Conservation (phyloP, 371 early-diverging fungal species). For the Phascolomyces articulosus region DNA sequence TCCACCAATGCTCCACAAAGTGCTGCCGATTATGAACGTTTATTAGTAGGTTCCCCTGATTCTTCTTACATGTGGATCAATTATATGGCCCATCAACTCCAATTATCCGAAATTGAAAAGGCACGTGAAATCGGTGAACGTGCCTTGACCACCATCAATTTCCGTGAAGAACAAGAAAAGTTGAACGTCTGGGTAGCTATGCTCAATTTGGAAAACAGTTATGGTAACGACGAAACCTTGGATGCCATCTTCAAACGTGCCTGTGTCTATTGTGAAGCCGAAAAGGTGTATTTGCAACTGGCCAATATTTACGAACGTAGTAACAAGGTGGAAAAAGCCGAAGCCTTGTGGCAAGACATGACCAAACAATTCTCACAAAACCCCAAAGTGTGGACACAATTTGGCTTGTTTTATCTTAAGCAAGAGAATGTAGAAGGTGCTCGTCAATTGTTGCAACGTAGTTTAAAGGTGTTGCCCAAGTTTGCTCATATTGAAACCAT, state of each 20-base stretch:
- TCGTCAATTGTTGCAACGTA: slow-evolving; percentile 77
- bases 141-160: slow-evolving; percentile 91
- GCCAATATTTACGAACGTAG: slow-evolving; percentile 88
- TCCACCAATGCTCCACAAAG: slow-evolving; percentile 60
- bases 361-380: slow-evolving; percentile 85
- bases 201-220: slow-evolving; percentile 93
- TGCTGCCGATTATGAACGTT: slow-evolving; percentile 83
- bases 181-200: slow-evolving; percentile 95
- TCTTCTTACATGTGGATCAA: slow-evolving; percentile 97
- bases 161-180: slow-evolving; percentile 93
- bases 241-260: slow-evolving; percentile 85
- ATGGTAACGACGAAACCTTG: slow-evolving; percentile 82
- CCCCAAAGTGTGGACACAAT: slow-evolving; percentile 89
- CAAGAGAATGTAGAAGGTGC: slow-evolving; percentile 74
- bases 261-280: slow-evolving; percentile 80
- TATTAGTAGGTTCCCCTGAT: slow-evolving; percentile 93
- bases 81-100: slow-evolving; percentile 96
- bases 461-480: slow-evolving; percentile 84
- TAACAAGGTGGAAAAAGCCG: slow-evolving; percentile 76
- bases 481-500: slow-evolving; percentile 90
- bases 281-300: slow-evolving; percentile 84
- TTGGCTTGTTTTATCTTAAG: slow-evolving; percentile 79
- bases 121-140: slow-evolving; percentile 93
- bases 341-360: slow-evolving; percentile 75
- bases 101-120: slow-evolving; percentile 87